Evolutionary conservation across 306 rosid species (phyloP), one percentile per base, ranked within the genome.

Genomic region (Corylus avellana): DNA sequence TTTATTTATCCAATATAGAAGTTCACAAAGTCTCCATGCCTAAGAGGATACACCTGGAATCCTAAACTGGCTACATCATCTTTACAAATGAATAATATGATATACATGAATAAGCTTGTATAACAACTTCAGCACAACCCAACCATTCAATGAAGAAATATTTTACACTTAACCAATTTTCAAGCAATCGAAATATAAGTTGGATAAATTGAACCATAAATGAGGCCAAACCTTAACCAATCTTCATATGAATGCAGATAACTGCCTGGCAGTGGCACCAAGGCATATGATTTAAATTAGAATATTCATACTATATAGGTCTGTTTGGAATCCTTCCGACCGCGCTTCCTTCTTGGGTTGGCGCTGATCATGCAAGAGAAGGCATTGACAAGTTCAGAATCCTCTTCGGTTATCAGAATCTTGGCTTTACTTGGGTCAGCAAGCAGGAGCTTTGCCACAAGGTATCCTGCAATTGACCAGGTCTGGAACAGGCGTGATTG

Each of bases 401-500:
- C 98, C 85, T 93, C 97, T 82, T 88, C 98, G 0, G 92, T 90
- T 66, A 85, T 80, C 56, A 93, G 80, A 53, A 93, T 83, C 73
- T 78, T 90, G 75, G 98, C 94, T 83, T 90, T 93, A 49, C 86
- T 83, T 9, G 97, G 94, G 39, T 93, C 91, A 16, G 89, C 89
- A 7, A 91, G 91, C 61, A 93, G 87, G 79, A 86, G 76, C 82
- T 91, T 93, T 12, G 92, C 83, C 67, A 90, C 93, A 32, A 91
- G 94, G 88, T 86, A 90, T 75, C 98, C 98, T 14, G 93, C 93
- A 62, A 91, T 90, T 8, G 98, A 90, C 98, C 97, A 93, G 22
- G 98, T 91, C 73, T 90, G 98, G 54, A 47, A 89, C 25, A 93
- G 80, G 70, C 12, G 92, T 14, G 98, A 74, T 82, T 93, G 97